phyloP scores from a whole-genome alignment of 2,329 filamentous ascomycete genomes.

The Cyclaneusma minus region DNA sequence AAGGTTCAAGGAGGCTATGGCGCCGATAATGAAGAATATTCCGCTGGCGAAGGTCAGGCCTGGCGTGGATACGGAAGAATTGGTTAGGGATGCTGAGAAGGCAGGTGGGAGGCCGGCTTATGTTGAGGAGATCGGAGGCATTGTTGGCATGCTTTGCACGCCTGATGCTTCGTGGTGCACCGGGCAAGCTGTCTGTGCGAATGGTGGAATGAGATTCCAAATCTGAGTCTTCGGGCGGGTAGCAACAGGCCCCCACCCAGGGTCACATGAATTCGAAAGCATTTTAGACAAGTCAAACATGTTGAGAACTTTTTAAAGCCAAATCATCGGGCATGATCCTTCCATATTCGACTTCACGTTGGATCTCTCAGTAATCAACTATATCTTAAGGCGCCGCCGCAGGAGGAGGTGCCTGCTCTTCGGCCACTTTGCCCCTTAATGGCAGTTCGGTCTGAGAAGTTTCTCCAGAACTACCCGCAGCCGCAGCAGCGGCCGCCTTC shows the following conservation, averaged over 20 bases:
- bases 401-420: constrained; percentile 18
- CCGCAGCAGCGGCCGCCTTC: constrained; percentile 20
- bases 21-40: constrained; percentile 44
- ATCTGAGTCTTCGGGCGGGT: constrained; percentile 2
- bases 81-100: constrained; percentile 41
- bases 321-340: too few species aligned
- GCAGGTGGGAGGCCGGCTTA: constrained; percentile 46
- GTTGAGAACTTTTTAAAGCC: too few species aligned
- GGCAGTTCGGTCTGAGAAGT: constrained; percentile 10
- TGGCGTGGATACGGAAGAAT: constrained; percentile 43
- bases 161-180: constrained; percentile 64
- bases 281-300: too few species aligned
- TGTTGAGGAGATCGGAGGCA: constrained; percentile 55
- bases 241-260: background rate
- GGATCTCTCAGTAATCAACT: background rate
- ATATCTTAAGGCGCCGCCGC: constrained; percentile 13
- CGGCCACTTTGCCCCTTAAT: constrained; percentile 13
- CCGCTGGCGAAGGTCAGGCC: constrained; percentile 47
- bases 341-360: background rate
- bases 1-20: constrained; percentile 41
- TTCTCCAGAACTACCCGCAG: constrained; percentile 5
- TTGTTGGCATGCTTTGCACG: constrained; percentile 61
- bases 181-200: constrained; percentile 65
- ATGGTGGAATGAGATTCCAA: constrained; percentile 54
- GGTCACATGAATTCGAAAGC: constrained; percentile 1